These are phyloP conservation scores for Lagenidium sp. DNA, from an alignment of 352 stramenopile genomes.

Conservation along the genomic window DNA sequence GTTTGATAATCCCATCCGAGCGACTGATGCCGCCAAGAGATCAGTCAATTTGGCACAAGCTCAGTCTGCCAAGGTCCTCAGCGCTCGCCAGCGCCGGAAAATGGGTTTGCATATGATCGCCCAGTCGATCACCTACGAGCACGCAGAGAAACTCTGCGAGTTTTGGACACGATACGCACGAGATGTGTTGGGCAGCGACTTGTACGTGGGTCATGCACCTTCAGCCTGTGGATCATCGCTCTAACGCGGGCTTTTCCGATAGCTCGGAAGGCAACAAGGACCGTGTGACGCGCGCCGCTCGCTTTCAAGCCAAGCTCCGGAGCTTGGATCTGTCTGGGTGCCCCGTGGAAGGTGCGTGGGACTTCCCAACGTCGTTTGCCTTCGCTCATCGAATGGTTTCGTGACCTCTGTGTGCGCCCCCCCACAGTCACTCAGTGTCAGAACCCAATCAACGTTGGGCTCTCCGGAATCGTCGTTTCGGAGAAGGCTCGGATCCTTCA, in stretches of 20 bases:
- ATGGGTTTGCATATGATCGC: conserved; percentile 44
- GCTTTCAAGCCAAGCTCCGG: conserved; percentile 46
- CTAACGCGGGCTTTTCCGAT: background rate
- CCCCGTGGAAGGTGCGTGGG: conserved; percentile 40
- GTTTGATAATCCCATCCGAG: conserved; percentile 63
- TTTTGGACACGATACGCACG: conserved; percentile 59
- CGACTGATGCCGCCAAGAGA: conserved; percentile 17
- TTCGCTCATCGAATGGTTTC: no score
- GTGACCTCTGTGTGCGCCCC: background rate
- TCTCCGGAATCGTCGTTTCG: conserved; percentile 45
- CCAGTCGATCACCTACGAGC: conserved; percentile 17
- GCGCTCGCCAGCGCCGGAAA: conserved; percentile 44
- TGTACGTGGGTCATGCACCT: conserved; percentile 11
- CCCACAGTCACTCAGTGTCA: conserved; percentile 35
- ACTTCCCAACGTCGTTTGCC: background rate
- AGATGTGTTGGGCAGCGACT: conserved; percentile 36
- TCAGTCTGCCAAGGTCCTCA: conserved; percentile 49
- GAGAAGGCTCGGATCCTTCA: conserved; percentile 56
- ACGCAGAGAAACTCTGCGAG: conserved; percentile 49
- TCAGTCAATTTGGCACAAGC: conserved; percentile 21
- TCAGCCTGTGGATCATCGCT: background rate
- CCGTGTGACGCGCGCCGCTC: conserved; percentile 7
- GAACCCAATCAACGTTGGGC: conserved; percentile 48
- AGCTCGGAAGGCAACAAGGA: conserved; percentile 10
- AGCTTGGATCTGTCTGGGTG: conserved; percentile 60